A percentile compares a stretch with the other conserved stretches of the same genome.
These are phyloP conservation scores for Blastobotrys illinoisensis DNA, from an alignment of 1,139 yeast genomes.

Conservation along the genomic window DNA sequence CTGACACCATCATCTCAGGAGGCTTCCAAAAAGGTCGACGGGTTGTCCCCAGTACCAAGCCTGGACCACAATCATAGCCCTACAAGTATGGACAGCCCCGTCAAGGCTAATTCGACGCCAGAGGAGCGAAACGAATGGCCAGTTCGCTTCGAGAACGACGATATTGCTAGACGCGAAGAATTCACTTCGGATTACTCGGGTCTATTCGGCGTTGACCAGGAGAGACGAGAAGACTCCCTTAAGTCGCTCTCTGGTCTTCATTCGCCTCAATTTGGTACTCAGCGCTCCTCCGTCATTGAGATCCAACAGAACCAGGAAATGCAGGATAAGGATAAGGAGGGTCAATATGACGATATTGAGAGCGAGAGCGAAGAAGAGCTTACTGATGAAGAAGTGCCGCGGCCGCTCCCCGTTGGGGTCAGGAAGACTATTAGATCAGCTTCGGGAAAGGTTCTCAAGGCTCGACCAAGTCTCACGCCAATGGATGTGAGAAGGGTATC, in stretches of 20 bases:
- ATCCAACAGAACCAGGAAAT: conserved; percentile 12
- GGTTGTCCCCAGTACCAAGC: conserved; percentile 21
- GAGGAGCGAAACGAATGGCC: conserved; percentile 6
- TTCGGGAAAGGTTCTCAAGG: conserved; percentile 28
- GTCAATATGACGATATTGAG: conserved; percentile 10
- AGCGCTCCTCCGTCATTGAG: not conserved
- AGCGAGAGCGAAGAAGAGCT: conserved; percentile 16
- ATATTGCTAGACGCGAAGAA: conserved; percentile 7
- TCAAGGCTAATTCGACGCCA: conserved; percentile 8
- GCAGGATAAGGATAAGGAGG: conserved; percentile 8
- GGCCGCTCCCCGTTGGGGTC: conserved; percentile 5
- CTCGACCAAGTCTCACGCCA: conserved; percentile 33
- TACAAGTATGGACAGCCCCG: conserved; percentile 11
- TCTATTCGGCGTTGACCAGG: conserved; percentile 17
- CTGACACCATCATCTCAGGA: not conserved
- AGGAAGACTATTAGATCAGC: conserved; percentile 22
- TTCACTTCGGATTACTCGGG: conserved; percentile 19
- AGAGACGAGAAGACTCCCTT: conserved; percentile 9
- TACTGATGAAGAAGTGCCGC: conserved; percentile 13
- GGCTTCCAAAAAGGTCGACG: conserved; percentile 3
- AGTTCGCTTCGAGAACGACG: not conserved
- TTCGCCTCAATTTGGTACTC: not conserved
- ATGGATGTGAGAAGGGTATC: conserved; percentile 24
- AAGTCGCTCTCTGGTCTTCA: not conserved
- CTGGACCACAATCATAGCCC: conserved; percentile 17